Conservation (phyloP, 2,329 filamentous ascomycete species). For the Xylariales sp. region DNA sequence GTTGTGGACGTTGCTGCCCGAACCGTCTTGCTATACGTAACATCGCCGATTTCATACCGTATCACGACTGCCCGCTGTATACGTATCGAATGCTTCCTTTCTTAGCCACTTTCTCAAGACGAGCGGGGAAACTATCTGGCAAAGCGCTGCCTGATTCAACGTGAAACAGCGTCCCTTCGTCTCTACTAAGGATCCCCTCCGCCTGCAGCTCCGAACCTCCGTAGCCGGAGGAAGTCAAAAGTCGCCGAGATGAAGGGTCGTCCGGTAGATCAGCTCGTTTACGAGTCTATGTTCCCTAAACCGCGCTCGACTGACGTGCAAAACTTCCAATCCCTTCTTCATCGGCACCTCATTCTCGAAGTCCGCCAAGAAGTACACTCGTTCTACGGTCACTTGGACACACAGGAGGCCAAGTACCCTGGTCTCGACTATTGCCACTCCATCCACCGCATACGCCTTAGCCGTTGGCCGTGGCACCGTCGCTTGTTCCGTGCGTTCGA, state of each 20-base stretch:
- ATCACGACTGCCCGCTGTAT: constrained; percentile 9
- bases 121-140: constrained; percentile 3
- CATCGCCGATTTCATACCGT: constrained; percentile 3
- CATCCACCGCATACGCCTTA: constrained; percentile 81
- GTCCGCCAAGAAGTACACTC: constrained; percentile 82
- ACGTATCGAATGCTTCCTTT: constrained; percentile 13
- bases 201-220: constrained; percentile 14
- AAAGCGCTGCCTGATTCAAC: background rate
- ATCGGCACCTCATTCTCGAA: constrained; percentile 78
- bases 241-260: constrained; percentile 73
- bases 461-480: constrained; percentile 80
- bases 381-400: constrained; percentile 83
- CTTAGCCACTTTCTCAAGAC: background rate
- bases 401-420: constrained; percentile 83
- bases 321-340: constrained; percentile 76
- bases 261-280: constrained; percentile 77
- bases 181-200: background rate
- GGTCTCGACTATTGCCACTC: constrained; percentile 81
- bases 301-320: constrained; percentile 75
- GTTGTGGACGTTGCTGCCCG: constrained; percentile 17
- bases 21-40: constrained; percentile 6
- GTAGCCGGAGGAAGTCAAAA: background rate
- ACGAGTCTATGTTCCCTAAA: constrained; percentile 78
- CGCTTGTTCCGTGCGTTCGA: constrained; percentile 83
- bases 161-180: background rate